Conservation (phyloP, 306 rosid species). For the Albizia julibrissin region DNA sequence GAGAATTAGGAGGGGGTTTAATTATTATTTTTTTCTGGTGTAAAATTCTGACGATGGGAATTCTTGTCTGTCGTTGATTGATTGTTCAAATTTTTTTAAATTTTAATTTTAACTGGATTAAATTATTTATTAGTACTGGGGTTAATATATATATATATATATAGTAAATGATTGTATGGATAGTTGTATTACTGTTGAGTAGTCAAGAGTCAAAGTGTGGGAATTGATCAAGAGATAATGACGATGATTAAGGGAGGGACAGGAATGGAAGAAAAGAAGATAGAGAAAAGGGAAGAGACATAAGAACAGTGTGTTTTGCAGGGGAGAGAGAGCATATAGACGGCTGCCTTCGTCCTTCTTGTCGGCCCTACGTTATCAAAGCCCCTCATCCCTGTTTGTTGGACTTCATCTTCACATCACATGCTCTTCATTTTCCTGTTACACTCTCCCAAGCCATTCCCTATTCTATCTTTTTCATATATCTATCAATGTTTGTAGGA, state of each 20-base stretch:
- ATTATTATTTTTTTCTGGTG: neutral
- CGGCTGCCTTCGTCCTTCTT: constrained; percentile 69
- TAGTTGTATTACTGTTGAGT: too few species aligned
- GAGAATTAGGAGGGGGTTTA: neutral
- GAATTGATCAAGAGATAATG: too few species aligned
- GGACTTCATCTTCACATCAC: neutral
- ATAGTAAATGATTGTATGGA: too few species aligned
- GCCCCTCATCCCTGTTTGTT: neutral
- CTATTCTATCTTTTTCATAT: neutral
- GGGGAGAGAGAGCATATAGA: constrained; percentile 41
- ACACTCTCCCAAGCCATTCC: neutral
- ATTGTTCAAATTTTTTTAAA: neutral
- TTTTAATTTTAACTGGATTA: too few species aligned
- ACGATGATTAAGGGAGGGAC: too few species aligned
- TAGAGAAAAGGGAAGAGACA: constrained; percentile 21
- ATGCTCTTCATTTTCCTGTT: neutral
- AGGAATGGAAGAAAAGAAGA: neutral
- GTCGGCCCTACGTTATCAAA: constrained; percentile 55
- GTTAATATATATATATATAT: too few species aligned
- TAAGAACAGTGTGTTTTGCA: constrained; percentile 56
- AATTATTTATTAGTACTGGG: too few species aligned
- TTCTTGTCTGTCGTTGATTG: neutral
- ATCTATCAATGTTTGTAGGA: neutral
- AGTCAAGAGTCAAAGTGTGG: too few species aligned
- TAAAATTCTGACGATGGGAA: neutral